A percentile compares a stretch with the other conserved stretches of the same genome.
These are phyloP conservation scores for Pleurotus citrinopileatus DNA, from an alignment of 768 basidiomycete species.

Conservation along the genomic window DNA sequence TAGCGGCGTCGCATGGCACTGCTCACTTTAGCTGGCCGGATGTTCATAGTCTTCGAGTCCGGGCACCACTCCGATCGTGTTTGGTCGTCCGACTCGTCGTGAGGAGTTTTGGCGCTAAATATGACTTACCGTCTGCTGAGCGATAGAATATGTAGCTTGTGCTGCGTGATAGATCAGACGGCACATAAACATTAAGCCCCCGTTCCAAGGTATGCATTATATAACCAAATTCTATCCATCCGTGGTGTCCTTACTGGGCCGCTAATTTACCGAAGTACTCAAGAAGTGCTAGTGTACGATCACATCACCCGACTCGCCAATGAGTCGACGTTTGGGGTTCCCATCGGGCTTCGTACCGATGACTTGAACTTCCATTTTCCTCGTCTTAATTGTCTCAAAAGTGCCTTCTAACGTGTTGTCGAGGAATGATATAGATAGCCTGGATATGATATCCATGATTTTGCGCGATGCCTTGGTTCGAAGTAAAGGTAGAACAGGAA, in stretches of 20 bases:
- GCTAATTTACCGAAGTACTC: no score
- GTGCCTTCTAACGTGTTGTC: constrained; percentile 34
- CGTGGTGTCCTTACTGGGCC: no score
- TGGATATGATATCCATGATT: constrained; percentile 32
- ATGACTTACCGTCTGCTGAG: no score
- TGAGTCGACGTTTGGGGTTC: constrained; percentile 37
- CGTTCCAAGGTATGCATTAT: no score
- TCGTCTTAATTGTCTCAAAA: constrained; percentile 26
- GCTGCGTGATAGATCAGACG: no score
- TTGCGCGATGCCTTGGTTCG: constrained; percentile 26
- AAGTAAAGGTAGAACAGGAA: constrained; percentile 40
- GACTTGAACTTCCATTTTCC: constrained; percentile 34
- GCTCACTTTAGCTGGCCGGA: constrained; percentile 40
- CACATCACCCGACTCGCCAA: constrained; percentile 42
- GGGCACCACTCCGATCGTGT: no score
- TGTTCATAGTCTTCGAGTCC: constrained; percentile 40
- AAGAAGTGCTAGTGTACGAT: constrained; percentile 31
- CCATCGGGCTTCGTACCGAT: constrained; percentile 44
- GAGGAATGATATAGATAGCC: constrained; percentile 41
- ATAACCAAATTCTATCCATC: no score
- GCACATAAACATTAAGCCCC: no score
- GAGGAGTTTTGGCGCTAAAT: no score
- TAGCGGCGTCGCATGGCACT: not conserved
- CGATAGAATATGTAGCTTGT: no score
- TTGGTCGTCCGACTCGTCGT: no score